phyloP scores from a whole-genome alignment of 164 flowering plant species.

The Santalum album region DNA sequence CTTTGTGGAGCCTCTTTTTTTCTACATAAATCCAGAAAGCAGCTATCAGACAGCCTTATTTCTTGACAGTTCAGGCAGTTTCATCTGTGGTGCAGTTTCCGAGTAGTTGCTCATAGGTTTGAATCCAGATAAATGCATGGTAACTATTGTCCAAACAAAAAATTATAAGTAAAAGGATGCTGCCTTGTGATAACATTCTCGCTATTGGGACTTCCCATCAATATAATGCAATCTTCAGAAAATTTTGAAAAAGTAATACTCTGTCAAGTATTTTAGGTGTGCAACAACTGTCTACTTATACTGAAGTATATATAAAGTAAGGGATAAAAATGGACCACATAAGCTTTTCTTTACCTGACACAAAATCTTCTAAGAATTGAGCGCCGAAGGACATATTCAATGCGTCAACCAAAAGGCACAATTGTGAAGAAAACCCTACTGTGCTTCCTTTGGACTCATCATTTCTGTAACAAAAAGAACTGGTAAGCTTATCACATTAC shows the following conservation, averaged over 20 bases:
- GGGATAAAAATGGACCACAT: neutral
- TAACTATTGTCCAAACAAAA: too few species aligned
- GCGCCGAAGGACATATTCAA: constrained; percentile 62
- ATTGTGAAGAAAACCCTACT: constrained; percentile 81
- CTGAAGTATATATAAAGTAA: neutral
- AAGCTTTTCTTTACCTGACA: constrained; percentile 56
- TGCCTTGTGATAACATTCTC: too few species aligned
- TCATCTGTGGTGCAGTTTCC: too few species aligned
- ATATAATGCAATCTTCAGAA: neutral
- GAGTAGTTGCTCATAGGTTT: too few species aligned
- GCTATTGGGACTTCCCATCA: too few species aligned
- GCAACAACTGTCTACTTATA: neutral
- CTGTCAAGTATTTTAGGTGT: neutral
- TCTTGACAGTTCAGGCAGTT: too few species aligned
- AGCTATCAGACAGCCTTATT: too few species aligned
- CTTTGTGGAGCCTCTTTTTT: too few species aligned
- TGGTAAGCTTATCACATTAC: neutral
- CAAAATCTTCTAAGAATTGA: constrained; percentile 84
- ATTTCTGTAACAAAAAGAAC: constrained; percentile 16
- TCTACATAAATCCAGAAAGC: too few species aligned
- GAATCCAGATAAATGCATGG: too few species aligned
- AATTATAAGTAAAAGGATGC: too few species aligned
- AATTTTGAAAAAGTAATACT: neutral
- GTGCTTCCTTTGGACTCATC: constrained; percentile 28
- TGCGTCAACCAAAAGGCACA: constrained; percentile 61